Evolutionary conservation across 371 early-diverging fungal genomes (phyloP).

Genomic region (Mortierella sp.): DNA sequence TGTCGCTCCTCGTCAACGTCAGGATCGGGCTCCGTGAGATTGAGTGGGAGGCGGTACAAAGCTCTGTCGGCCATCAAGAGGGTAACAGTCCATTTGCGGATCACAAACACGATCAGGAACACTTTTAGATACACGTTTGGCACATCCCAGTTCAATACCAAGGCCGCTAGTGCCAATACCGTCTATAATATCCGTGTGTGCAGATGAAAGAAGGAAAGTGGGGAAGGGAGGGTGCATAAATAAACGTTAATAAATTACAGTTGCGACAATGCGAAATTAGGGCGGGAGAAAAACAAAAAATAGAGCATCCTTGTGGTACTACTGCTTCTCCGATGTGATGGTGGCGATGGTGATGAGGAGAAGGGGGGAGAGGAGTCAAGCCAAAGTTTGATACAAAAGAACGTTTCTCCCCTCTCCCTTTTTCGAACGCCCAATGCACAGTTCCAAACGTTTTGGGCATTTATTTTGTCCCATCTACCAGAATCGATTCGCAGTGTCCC

Average conservation of each 20-base stretch:
- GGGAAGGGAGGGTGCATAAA: background rate
- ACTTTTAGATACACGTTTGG: conserved; percentile 43
- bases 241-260: background rate
- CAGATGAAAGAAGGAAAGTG: background rate
- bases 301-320: too few relatives aligned
- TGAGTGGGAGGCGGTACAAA: conserved; percentile 45
- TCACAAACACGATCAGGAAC: conserved; percentile 37
- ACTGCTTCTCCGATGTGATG: too few relatives aligned
- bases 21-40: conserved; percentile 38
- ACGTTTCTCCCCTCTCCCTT: background rate
- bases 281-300: background rate
- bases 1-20: conserved; percentile 54
- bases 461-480: background rate
- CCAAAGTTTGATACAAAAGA: background rate
- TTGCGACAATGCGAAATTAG: background rate
- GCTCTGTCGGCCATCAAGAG: conserved; percentile 41
- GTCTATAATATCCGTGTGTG: conserved; percentile 18
- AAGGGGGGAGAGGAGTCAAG: background rate
- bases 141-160: conserved; percentile 26
- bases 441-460: background rate
- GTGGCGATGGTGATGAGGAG: background rate
- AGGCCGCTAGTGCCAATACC: conserved; percentile 19
- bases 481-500: background rate
- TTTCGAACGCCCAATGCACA: background rate
- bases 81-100: conserved; percentile 39